These are phyloP conservation scores for Gossypium gossypioides DNA, from an alignment of 441 rosid species.

Conservation along the genomic window DNA sequence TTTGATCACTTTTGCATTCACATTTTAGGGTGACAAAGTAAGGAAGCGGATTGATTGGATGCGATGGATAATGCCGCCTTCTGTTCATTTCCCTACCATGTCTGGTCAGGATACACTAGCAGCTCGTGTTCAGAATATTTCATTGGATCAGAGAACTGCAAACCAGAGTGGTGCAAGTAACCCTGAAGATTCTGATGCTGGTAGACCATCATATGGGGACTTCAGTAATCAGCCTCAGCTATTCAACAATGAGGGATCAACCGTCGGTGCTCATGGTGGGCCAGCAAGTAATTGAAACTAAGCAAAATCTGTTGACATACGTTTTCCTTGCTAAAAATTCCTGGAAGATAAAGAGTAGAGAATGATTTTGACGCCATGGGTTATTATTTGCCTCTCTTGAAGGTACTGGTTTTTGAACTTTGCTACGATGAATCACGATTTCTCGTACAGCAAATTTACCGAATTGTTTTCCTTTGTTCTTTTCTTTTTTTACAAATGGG, in stretches of 20 bases:
- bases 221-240: slow-evolving; percentile 23
- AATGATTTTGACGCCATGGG: slow-evolving; percentile 12
- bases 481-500: not conserved
- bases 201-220: slow-evolving; percentile 27
- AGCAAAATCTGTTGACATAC: slow-evolving; percentile 15
- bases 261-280: slow-evolving; percentile 14
- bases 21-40: slow-evolving; percentile 52
- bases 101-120: slow-evolving; percentile 26
- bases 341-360: slow-evolving; percentile 11
- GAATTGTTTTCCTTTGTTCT: not conserved
- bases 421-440: slow-evolving; percentile 11
- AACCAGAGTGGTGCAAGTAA: slow-evolving; percentile 24
- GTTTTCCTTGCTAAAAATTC: slow-evolving; percentile 9
- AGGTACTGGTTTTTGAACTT: slow-evolving; percentile 3
- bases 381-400: slow-evolving; percentile 15
- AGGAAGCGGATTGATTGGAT: slow-evolving; percentile 58
- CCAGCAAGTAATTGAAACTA: slow-evolving; percentile 12
- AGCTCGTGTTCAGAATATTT: slow-evolving; percentile 28
- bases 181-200: slow-evolving; percentile 22
- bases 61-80: slow-evolving; percentile 49
- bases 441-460: slow-evolving; percentile 12
- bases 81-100: slow-evolving; percentile 21
- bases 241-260: slow-evolving; percentile 18
- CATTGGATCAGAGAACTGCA: slow-evolving; percentile 31
- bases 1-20: not conserved